Percentiles rank a stretch among this genome's conserved stretches.
phyloP scores from a whole-genome alignment of 2,329 filamentous ascomycete species.

The Aspergillus spinulosporus region DNA sequence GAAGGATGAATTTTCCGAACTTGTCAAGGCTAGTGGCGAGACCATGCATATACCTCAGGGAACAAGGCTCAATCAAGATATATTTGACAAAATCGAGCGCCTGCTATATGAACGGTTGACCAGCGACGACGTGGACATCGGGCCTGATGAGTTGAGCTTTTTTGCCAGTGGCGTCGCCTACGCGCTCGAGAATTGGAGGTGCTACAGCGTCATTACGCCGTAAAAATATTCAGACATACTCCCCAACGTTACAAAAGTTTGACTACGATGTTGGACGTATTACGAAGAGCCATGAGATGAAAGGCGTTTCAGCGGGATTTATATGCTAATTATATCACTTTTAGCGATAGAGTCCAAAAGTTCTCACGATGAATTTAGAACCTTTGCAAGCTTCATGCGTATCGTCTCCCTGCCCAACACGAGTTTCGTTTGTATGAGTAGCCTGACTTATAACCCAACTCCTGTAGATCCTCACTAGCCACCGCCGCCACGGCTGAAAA shows the following conservation, averaged over 20 bases:
- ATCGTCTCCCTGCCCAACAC: background rate
- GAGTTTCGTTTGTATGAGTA: too few species aligned
- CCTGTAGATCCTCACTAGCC: too few species aligned
- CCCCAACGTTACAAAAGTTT: background rate
- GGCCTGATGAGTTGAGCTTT: slow-evolving; percentile 41
- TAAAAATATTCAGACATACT: too few species aligned
- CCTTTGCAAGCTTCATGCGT: background rate
- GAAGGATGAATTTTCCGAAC: slow-evolving; percentile 37
- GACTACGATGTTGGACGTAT: background rate
- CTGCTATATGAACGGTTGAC: slow-evolving; percentile 38
- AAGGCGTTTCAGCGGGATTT: slow-evolving; percentile 6
- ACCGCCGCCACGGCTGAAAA: too few species aligned
- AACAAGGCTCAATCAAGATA: slow-evolving; percentile 18
- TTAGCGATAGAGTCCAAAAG: slow-evolving; percentile 3
- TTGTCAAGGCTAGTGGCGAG: slow-evolving; percentile 31
- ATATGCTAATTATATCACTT: background rate
- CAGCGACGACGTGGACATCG: slow-evolving; percentile 32
- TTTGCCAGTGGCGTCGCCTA: slow-evolving; percentile 41
- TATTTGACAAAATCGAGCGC: slow-evolving; percentile 38
- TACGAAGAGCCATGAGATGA: slow-evolving; percentile 9
- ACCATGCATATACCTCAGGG: slow-evolving; percentile 13
- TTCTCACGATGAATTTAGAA: background rate
- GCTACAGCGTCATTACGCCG: background rate
- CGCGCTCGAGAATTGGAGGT: slow-evolving; percentile 30
- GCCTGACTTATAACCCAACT: too few species aligned